Conservation (phyloP, 345 rosid species). For the Draba incana region DNA sequence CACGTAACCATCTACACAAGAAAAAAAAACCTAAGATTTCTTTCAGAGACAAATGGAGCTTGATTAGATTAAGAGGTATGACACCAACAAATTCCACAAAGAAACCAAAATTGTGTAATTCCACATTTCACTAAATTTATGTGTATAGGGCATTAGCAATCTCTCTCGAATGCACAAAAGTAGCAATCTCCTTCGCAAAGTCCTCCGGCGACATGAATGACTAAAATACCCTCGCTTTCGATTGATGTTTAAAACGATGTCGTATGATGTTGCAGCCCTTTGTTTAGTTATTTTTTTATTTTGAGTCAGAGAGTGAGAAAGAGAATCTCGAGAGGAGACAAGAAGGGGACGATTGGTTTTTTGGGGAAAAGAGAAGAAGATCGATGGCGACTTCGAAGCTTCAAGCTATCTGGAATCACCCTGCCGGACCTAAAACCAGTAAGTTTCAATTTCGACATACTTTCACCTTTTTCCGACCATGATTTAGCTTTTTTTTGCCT, state of each 20-base stretch:
- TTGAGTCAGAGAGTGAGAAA: not conserved
- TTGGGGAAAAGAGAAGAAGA: not conserved
- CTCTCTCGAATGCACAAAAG: too few species aligned
- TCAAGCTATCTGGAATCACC: constrained; percentile 94
- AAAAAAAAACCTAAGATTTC: not conserved
- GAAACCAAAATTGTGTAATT: too few species aligned
- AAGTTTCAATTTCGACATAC: constrained; percentile 37
- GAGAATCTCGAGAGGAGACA: constrained; percentile 27
- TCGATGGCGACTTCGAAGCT: constrained; percentile 80
- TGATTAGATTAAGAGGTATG: not conserved
- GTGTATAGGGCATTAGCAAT: too few species aligned
- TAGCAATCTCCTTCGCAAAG: not conserved
- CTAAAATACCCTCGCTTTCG: not conserved
- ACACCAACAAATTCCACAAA: too few species aligned
- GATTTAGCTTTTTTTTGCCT: not conserved
- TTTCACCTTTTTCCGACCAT: not conserved
- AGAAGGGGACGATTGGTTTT: constrained; percentile 26
- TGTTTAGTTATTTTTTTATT: not conserved
- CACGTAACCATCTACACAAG: constrained; percentile 59
- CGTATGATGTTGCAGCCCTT: constrained; percentile 8
- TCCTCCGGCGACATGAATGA: not conserved
- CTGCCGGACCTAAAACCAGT: constrained; percentile 98
- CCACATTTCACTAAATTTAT: too few species aligned
- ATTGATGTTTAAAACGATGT: not conserved
- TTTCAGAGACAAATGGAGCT: not conserved